Base-by-base conservation (phyloP, 306 rosid species). In the Vigna unguiculata region DNA sequence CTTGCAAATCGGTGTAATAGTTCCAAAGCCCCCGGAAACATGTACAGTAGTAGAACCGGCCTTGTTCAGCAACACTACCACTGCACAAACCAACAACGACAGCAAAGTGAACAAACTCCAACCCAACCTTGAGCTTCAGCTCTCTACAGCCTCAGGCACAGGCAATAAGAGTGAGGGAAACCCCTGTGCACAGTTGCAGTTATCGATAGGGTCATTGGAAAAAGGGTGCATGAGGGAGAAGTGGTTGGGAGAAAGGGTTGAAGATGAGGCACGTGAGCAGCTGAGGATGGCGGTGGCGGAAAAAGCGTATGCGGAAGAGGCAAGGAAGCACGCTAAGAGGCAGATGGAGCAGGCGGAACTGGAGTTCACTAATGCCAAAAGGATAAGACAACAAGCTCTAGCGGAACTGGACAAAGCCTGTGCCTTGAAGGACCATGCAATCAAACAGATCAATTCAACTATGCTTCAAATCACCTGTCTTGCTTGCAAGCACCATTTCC, bases 381-480 rank as follows among this genome's bases (percentile, higher is more conserved):
- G 96, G 57, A 87, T 90, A 3, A 86, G 97, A 57, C 97, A 90
- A 38, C 91, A 91, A 69, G 99, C 99, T 0, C 92, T 84, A 16
- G 77, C 75, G 3, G 97, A 95, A 77, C 76, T 92, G 2, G 93
- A 92, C 69, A 92, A 81, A 77, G 99, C 99, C 1, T 89, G 78
- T 10, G 85, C 89, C 12, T 73, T 95, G 28, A 92, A 92, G 74
- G 88, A 87, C 30, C 90, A 86, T 41, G 99, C 97, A n/a, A 76
- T 87, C 49, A 90, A 89, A 46, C 89, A 86, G 72, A 83, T 95
- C 41, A 89, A 87, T 73, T 95, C 97, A 1, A 89, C 93, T 7
- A 71, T 95, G 80, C 93, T 92, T 24, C 97, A 92, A 73, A 86
- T 95, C 85, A 95, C 99, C 19, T 92, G 99, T 68, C 97, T 87